Conservation (phyloP, 306 rosid genomes). For the Purshia tridentata region DNA sequence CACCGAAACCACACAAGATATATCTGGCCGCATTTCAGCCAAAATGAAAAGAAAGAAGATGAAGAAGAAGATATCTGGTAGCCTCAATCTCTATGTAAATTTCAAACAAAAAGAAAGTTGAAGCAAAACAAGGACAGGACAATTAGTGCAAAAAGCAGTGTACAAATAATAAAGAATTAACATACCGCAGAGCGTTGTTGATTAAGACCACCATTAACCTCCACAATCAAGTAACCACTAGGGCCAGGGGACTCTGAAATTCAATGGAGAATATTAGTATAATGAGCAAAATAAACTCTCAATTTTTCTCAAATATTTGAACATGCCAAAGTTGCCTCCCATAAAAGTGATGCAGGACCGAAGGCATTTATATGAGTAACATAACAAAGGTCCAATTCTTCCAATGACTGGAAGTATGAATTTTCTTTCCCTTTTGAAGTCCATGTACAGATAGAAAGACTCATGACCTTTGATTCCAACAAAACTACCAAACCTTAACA, state of each 20-base stretch:
- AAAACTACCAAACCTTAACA: background rate
- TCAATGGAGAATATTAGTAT: constrained; percentile 14
- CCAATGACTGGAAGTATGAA: background rate
- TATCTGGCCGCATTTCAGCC: background rate
- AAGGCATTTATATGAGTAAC: background rate
- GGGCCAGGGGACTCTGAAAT: constrained; percentile 59
- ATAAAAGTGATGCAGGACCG: background rate
- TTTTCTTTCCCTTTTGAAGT: no score
- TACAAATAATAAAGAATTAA: background rate
- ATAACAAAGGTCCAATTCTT: background rate
- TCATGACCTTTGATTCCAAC: constrained; percentile 1
- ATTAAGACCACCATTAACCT: constrained; percentile 98
- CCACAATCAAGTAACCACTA: constrained; percentile 77
- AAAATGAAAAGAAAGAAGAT: background rate
- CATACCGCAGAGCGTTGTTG: constrained; percentile 94
- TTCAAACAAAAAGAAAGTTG: background rate
- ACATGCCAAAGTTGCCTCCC: background rate
- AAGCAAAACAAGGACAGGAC: background rate
- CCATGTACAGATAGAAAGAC: background rate
- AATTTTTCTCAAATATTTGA: background rate
- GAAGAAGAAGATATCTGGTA: background rate
- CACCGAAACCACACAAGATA: background rate
- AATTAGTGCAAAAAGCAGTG: constrained; percentile 18
- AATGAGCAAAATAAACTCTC: background rate
- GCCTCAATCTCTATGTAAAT: background rate